Evolutionary conservation across 202 grass and related monocot species (phyloP).

Genomic region (Musa balbisiana): DNA sequence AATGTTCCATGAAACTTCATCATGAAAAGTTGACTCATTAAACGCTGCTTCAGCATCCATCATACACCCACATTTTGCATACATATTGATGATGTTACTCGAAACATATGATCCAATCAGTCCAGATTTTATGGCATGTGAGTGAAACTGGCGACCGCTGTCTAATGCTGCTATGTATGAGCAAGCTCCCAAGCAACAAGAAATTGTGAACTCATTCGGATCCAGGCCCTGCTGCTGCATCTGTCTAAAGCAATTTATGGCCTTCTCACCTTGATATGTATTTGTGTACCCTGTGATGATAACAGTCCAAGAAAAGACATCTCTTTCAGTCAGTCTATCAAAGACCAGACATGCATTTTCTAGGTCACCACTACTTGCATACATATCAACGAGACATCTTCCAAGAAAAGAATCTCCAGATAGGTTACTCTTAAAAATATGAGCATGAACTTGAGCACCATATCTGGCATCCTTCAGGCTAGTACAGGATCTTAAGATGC

Average conservation of each 20-base stretch:
- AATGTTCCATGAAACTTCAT: constrained; percentile 36
- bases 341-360: constrained; percentile 28
- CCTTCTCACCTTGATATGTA: constrained; percentile 33
- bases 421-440: constrained; percentile 30
- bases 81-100: constrained; percentile 32
- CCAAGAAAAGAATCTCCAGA: constrained; percentile 33
- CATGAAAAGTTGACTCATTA: constrained; percentile 13
- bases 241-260: constrained; percentile 26
- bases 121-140: constrained; percentile 33
- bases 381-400: constrained; percentile 40
- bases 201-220: constrained; percentile 26
- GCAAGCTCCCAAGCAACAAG: constrained; percentile 27
- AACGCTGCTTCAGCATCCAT: constrained; percentile 25
- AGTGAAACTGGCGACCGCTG: constrained; percentile 34
- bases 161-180: constrained; percentile 33
- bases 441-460: constrained; percentile 29
- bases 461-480: constrained; percentile 27
- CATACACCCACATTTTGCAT: constrained; percentile 32
- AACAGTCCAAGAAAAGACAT: constrained; percentile 34
- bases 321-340: constrained; percentile 29
- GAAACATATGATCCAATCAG: constrained; percentile 25
- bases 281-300: constrained; percentile 35
- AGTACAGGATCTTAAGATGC: constrained; percentile 33
- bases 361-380: constrained; percentile 29
- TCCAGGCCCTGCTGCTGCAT: constrained; percentile 30